Evolutionary conservation across 306 rosid species (phyloP), one percentile per base, ranked within the genome.

Genomic region (Sicyos edulis): DNA sequence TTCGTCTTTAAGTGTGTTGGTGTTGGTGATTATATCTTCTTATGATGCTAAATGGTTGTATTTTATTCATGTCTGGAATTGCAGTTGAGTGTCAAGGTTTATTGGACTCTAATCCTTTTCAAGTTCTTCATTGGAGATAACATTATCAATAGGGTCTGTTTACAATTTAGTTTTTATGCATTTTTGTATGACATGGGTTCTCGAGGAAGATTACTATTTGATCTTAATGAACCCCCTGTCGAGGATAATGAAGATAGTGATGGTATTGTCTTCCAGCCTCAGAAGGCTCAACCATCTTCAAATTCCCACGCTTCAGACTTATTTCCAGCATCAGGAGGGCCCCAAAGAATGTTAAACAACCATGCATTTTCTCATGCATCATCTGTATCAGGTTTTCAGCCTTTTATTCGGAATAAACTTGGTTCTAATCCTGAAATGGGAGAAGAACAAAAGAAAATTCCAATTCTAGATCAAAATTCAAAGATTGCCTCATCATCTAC

Each of bases 161-260:
- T 64, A 44, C 51, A 59, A 74, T 77, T 75, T 83, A 76, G 87
- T 67, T 86, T 88, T 83, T 84, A 88, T 86, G 83, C 88, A 78
- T 86, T 87, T 88, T 84, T 88, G 84, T 86, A 82, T 88, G 88
- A 88, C 84, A 93, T 93, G 99, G 99, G 93, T 86, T 90, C 92
- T 75, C 87, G 96, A 85, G 97, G 90, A 91, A 86, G 83, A 83
- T 84, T 62, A 62, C 70, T 93, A 76, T 91, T 93, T 91, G 99
- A 93, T 85, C 99, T 93, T 86, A 93, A 93, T 62, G 97, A 91
- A 84, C 95, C 92, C 77, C 96, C 99, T 72, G 74, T 82, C 1
- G 97, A 88, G 82, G 97, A 93, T 84, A 83, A 77, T 76, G 96
- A 81, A 55, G 98, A 87, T 79, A 83, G 74, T 53, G 87, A 85